Percentiles rank a stretch among this genome's conserved stretches.
These are phyloP conservation scores for Pelargonium australe DNA, from an alignment of 441 rosid species.

Conservation along the genomic window DNA sequence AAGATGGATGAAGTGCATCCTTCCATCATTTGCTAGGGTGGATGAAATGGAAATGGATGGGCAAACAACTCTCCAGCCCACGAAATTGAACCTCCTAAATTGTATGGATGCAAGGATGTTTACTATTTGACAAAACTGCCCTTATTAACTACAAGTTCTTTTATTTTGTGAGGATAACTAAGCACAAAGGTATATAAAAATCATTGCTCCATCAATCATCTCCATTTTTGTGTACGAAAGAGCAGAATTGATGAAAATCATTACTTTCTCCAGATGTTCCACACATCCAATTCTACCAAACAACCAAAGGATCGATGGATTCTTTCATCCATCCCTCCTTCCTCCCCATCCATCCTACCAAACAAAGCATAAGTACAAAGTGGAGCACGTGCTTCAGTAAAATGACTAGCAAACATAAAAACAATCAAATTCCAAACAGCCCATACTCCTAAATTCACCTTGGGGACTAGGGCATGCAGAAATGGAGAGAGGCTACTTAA, in stretches of 20 bases:
- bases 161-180: not conserved
- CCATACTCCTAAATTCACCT: slow-evolving; percentile 3
- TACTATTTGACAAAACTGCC: not conserved
- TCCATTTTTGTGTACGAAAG: not conserved
- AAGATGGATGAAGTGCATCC: not conserved
- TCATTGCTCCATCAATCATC: not conserved
- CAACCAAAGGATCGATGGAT: not conserved
- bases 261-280: not conserved
- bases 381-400: not conserved
- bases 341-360: slow-evolving; percentile 9
- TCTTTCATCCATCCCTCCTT: not conserved
- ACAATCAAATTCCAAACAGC: not conserved
- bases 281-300: not conserved
- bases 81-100: not conserved
- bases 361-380: not conserved
- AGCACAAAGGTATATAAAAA: not conserved
- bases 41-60: not conserved
- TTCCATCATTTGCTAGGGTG: too few species aligned
- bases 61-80: not conserved
- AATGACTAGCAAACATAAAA: not conserved
- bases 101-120: not conserved
- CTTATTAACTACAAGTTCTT: slow-evolving; percentile 1
- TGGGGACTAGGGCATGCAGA: not conserved
- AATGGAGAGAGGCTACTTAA: not conserved
- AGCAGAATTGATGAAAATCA: not conserved